Percentiles rank a stretch among this genome's conserved stretches.
Conservation (phyloP, 1,284 basidiomycete species). For the Trichosporon ovoides region DNA sequence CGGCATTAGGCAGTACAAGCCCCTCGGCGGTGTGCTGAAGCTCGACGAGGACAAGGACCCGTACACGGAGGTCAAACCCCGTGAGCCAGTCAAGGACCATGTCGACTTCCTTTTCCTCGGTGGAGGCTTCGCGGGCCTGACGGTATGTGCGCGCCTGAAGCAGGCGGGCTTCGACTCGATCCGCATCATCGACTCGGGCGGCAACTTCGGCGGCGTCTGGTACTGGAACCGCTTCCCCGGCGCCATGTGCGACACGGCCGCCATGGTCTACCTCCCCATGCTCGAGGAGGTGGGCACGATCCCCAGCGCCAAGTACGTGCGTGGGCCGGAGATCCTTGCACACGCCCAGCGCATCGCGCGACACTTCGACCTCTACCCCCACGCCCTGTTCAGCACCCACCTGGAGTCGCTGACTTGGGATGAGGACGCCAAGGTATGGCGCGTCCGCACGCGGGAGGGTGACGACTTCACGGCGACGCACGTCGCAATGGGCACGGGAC, state of each 20-base stretch:
- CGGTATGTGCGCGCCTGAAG: slow-evolving; percentile 14
- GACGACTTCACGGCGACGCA: slow-evolving; percentile 17
- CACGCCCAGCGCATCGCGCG: slow-evolving; percentile 15
- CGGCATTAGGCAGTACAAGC: slow-evolving; percentile 10
- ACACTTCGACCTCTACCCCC: slow-evolving; percentile 12
- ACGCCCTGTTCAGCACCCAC: slow-evolving; percentile 19
- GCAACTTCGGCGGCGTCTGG: slow-evolving; percentile 22
- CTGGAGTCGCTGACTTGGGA: slow-evolving; percentile 12
- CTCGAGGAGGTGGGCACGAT: slow-evolving; percentile 15
- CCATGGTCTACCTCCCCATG: slow-evolving; percentile 18
- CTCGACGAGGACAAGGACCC: slow-evolving; percentile 13
- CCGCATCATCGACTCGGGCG: slow-evolving; percentile 17
- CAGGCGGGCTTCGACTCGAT: slow-evolving; percentile 8
- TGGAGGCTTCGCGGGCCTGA: slow-evolving; percentile 16
- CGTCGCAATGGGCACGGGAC: slow-evolving; percentile 15
- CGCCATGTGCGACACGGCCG: slow-evolving; percentile 21
- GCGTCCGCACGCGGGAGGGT: slow-evolving; percentile 13
- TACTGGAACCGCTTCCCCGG: slow-evolving; percentile 23
- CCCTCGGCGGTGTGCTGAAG: slow-evolving; percentile 4
- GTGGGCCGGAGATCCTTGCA: slow-evolving; percentile 17
- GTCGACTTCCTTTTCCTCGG: slow-evolving; percentile 16
- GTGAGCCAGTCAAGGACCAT: slow-evolving; percentile 17
- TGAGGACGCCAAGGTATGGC: slow-evolving; percentile 10
- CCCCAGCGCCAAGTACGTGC: slow-evolving; percentile 13
- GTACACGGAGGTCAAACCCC: slow-evolving; percentile 10